phyloP scores from a whole-genome alignment of 208 protist species.

The Porcisia deanei region DNA sequence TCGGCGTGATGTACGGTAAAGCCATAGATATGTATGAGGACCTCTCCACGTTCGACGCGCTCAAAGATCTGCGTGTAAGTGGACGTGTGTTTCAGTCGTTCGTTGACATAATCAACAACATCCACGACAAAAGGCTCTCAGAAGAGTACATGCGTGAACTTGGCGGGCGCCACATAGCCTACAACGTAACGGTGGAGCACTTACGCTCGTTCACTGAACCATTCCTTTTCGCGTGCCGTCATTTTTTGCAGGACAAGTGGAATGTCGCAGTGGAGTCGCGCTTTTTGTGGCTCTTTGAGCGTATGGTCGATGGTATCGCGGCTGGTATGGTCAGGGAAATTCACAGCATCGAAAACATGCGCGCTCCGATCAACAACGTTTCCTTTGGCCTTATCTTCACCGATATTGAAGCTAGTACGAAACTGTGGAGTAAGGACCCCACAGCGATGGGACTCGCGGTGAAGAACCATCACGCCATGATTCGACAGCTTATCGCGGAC shows the following conservation, averaged over 20 bases:
- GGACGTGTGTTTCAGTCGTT: slow-evolving; percentile 55
- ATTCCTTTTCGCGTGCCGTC: slow-evolving; percentile 71
- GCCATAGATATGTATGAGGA: slow-evolving; percentile 70
- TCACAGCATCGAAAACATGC: slow-evolving; percentile 44
- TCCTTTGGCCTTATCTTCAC: slow-evolving; percentile 77
- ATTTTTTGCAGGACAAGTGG: slow-evolving; percentile 75
- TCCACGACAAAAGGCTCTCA: slow-evolving; percentile 39
- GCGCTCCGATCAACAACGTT: slow-evolving; percentile 39
- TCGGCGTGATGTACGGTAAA: slow-evolving; percentile 66
- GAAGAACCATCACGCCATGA: slow-evolving; percentile 67
- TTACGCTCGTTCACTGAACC: slow-evolving; percentile 55
- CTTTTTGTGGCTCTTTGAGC: slow-evolving; percentile 51
- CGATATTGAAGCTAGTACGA: slow-evolving; percentile 80
- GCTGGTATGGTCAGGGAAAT: slow-evolving; percentile 50
- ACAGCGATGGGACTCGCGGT: slow-evolving; percentile 61
- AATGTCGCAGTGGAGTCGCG: slow-evolving; percentile 66
- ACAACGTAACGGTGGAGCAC: slow-evolving; percentile 55
- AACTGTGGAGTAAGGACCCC: slow-evolving; percentile 72
- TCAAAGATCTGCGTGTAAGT: slow-evolving; percentile 55
- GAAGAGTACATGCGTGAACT: slow-evolving; percentile 62
- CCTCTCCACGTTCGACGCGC: slow-evolving; percentile 54
- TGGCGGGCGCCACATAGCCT: slow-evolving; percentile 53
- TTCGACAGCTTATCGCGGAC: slow-evolving; percentile 64
- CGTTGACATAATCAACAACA: slow-evolving; percentile 45
- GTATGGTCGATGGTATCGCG: slow-evolving; percentile 52